Base-by-base conservation (phyloP, 2,329 filamentous ascomycete genomes). In the Botryotinia globosa region DNA sequence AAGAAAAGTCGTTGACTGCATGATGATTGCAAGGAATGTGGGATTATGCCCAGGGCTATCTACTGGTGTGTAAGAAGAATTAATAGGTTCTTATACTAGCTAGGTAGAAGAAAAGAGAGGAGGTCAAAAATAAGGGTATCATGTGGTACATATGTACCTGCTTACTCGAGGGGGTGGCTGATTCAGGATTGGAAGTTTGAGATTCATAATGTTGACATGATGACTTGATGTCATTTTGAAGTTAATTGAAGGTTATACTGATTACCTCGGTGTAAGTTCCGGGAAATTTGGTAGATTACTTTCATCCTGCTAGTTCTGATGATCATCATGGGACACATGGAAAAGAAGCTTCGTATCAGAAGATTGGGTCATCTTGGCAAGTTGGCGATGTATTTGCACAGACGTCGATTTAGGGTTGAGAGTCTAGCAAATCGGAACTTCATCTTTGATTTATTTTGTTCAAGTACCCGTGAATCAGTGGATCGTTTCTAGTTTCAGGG, bases 361-460 rank as follows among this genome's bases (percentile, higher is more conserved):
- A 61, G 48, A 44, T 45, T 62, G 67, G 16, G 39, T 29, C 29
- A 29, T 7, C 65, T 56, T 32, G 42, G 51, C 32, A 56, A 62
- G 37, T 51, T 54, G 16, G 34, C 25, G 25, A 54, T 54, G 16
- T 29, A 68, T 69, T 74, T 75, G 74, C 77, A 77, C 77, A 75
- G 77, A 78, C 77, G 77, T 78, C 76, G 74, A 74, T 54, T 75
- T 78, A 75, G 74, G 75, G 73, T 77, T 76, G 72, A 66, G 67
- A 64, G 73, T 25, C n/a, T 8, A 32, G 45, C 45, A 67, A 67
- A 39, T n/a, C 65, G 16, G 37, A 56, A 56, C 48, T 22, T 4
- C 45, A 12, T 65, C 39, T 16, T 42, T 42, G 25, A 67, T 25
- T 29, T 42, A 42, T 42, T 42, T 48, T 65, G 42, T 44, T 65